Percentiles rank a stretch among this genome's conserved stretches.
phyloP scores from a whole-genome alignment of 495 filamentous ascomycete genomes.

The Aspergillus ostianus region DNA sequence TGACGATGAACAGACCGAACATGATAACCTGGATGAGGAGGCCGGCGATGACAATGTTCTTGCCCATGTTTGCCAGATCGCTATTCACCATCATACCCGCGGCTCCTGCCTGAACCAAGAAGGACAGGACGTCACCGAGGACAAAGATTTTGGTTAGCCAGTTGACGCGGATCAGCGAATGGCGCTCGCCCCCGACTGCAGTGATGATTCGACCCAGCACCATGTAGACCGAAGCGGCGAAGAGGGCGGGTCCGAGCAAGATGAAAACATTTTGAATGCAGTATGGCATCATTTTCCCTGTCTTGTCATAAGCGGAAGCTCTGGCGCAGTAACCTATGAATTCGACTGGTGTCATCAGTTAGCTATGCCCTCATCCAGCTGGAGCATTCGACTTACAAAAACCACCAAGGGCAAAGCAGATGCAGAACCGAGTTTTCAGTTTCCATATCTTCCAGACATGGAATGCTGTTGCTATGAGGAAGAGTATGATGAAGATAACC shows the following conservation, averaged over 20 bases:
- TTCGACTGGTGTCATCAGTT: constrained; percentile 35
- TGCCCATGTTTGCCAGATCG: constrained; percentile 1
- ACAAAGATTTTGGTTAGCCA: constrained; percentile 26
- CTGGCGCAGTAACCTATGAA: constrained; percentile 45
- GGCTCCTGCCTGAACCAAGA: constrained; percentile 19
- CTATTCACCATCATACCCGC: constrained; percentile 13
- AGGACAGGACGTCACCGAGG: constrained; percentile 21
- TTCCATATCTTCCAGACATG: constrained; percentile 35
- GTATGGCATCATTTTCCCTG: constrained; percentile 22
- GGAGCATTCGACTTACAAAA: constrained; percentile 19
- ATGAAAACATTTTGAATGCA: constrained; percentile 32
- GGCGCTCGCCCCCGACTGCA: constrained; percentile 34
- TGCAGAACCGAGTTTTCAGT: constrained; percentile 19
- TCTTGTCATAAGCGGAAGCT: constrained; percentile 16
- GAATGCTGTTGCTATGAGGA: constrained; percentile 39
- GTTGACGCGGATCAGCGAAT: constrained; percentile 11
- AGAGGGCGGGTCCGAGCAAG: constrained; percentile 33
- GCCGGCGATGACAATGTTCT: constrained; percentile 31
- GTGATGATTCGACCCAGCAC: constrained; percentile 45
- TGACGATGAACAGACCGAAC: constrained; percentile 35
- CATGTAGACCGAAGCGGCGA: constrained; percentile 55
- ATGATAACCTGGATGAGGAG: constrained; percentile 34
- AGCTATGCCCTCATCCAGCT: no score
- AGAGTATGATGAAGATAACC: constrained; percentile 48
- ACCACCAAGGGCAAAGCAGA: constrained; percentile 27